Evolutionary conservation across 768 basidiomycete genomes (phyloP), one percentile per base, ranked within the genome.

Genomic region (Trametes maxima): DNA sequence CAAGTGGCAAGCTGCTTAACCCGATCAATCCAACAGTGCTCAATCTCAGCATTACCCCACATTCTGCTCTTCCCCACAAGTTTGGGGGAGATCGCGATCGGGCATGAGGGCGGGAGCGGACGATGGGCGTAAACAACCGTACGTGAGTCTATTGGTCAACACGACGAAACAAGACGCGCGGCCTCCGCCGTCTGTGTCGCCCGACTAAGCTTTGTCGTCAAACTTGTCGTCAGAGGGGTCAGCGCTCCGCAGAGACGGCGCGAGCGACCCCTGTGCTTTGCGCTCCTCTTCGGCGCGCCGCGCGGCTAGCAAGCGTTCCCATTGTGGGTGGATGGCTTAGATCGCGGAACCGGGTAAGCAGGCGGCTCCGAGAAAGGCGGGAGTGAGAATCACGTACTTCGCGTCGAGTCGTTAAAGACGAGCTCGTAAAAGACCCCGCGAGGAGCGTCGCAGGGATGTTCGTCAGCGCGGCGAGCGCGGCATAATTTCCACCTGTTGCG

Each of bases 371-470:
- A 25, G 28, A 36, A 24, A 22, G 28, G 28, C 39, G 49, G 33
- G 21, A 45, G n/a, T 24, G 33, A 45, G 39, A 40, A 43, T 25
- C 53, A 62, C 60, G 60, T 46, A 62, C 60, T 51, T 17, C 60
- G 60, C n/a, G 48, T 56, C 48, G 83, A 83, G 68, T 88, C 87
- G 22, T 75, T 70, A 24, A 89, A 73, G 70, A 89, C 78, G 10
- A 80, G 59, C 63, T 87, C 84, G 55, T 89, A 87, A 25, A 87
- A 58, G 53, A 77, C 59, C 24, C 80, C 16, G 79, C 85, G 49
- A 86, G 72, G 28, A 87, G 53, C 14, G 81, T 89, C 2, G 86
- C 85, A 3, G 85, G 85, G 65, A 89, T 85, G 65, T 86, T 89
- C 4, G 84, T 83, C 35, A 89, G 78, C 2, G 88, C 84, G 1